phyloP scores from a whole-genome alignment of 352 stramenopile species.

The Phytopythium helicoides region DNA sequence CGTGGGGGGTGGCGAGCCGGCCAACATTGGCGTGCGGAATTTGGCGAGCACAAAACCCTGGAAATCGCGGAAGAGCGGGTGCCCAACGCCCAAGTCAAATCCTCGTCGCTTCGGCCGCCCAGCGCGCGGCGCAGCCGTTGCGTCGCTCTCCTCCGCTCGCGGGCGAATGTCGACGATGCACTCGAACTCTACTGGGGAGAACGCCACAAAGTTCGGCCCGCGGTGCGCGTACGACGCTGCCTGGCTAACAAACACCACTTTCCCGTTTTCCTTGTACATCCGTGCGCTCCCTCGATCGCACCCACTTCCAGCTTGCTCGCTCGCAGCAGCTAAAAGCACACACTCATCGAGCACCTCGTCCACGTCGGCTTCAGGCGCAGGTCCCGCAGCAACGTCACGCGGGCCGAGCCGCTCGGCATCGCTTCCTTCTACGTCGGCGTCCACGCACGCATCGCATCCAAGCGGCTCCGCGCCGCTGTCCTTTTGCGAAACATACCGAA shows the following conservation, averaged over 20 bases:
- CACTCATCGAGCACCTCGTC: background rate
- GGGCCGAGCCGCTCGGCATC: too few relatives aligned
- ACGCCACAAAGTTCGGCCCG: background rate
- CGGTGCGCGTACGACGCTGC: background rate
- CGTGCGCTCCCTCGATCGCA: background rate
- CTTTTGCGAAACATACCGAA: background rate
- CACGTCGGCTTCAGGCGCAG: background rate
- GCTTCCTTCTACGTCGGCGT: too few relatives aligned
- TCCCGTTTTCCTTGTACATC: background rate
- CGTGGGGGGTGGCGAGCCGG: constrained; percentile 5
- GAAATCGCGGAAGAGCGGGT: constrained; percentile 6
- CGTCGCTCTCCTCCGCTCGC: background rate
- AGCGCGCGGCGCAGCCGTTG: background rate
- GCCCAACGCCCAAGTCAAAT: constrained; percentile 4
- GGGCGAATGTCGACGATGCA: background rate
- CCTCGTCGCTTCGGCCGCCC: constrained; percentile 1
- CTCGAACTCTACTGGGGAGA: background rate
- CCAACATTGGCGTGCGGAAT: constrained; percentile 15
- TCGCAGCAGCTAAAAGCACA: too few relatives aligned
- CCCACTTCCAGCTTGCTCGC: background rate
- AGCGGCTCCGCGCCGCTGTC: too few relatives aligned
- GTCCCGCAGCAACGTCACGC: background rate
- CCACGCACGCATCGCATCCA: too few relatives aligned
- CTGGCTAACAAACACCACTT: background rate
- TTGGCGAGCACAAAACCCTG: constrained; percentile 18